Evolutionary conservation across 202 grass and related monocot species (phyloP).

Genomic region (Bolboschoenoplectus hybrid): DNA sequence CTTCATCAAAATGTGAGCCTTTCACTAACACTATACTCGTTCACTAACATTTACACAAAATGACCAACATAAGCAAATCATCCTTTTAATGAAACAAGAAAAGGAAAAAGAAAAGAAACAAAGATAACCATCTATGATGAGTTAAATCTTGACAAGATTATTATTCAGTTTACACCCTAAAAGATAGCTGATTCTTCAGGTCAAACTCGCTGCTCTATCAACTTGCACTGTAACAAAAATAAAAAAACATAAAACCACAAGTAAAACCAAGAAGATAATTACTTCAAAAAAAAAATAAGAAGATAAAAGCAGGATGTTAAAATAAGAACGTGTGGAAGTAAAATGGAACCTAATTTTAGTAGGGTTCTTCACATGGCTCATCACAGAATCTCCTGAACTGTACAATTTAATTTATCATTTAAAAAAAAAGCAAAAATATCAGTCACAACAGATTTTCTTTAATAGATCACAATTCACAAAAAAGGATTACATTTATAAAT

Average conservation of each 20-base stretch:
- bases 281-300: not conserved
- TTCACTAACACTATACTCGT: not conserved
- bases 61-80: not conserved
- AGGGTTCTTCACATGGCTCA: not conserved
- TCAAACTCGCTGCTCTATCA: not conserved
- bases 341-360: not conserved
- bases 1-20: not conserved
- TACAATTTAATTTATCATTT: not conserved
- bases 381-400: not conserved
- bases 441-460: not conserved
- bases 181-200: conserved; percentile 6
- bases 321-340: not conserved
- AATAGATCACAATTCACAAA: conserved; percentile 1
- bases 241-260: not conserved
- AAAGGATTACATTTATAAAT: conserved; percentile 12
- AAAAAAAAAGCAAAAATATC: not conserved
- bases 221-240: not conserved
- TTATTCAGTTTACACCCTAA: not conserved
- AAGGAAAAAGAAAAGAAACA: not conserved
- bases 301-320: not conserved
- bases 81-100: not conserved
- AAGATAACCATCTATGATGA: not conserved
- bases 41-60: not conserved
- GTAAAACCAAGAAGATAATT: conserved; percentile 5
- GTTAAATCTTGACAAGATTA: not conserved